Conservation (phyloP, 768 basidiomycete genomes). For the Wakefieldia striispora region DNA sequence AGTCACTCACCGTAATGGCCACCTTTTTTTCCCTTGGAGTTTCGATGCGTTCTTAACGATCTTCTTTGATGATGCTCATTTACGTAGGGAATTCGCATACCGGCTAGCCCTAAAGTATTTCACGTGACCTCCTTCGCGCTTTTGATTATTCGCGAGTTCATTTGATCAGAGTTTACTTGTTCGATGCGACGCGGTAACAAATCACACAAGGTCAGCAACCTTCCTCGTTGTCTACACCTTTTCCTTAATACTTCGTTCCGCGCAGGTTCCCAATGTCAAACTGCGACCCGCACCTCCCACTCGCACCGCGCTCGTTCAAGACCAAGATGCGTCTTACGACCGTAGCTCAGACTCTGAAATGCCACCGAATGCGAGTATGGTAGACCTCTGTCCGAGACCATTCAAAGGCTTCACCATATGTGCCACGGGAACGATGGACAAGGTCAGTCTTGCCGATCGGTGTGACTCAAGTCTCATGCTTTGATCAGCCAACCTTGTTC, state of each 20-base stretch:
- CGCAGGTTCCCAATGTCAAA: slow-evolving; percentile 79
- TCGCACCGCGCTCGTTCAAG: slow-evolving; percentile 12
- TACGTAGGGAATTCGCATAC: slow-evolving; percentile 17
- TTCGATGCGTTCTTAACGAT: too few species aligned
- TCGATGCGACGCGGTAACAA: slow-evolving; percentile 58
- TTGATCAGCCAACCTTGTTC: slow-evolving; percentile 62
- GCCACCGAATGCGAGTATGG: slow-evolving; percentile 42
- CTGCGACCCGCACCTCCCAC: slow-evolving; percentile 59
- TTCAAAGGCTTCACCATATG: slow-evolving; percentile 65
- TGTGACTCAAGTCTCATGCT: slow-evolving; percentile 2
- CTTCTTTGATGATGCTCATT: too few species aligned
- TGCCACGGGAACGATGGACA: slow-evolving; percentile 77
- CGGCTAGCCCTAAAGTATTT: slow-evolving; percentile 17
- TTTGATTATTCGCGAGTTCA: background rate
- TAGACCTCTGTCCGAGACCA: slow-evolving; percentile 60
- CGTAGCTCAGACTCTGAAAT: slow-evolving; percentile 50
- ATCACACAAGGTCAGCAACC: slow-evolving; percentile 53
- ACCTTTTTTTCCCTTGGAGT: too few species aligned
- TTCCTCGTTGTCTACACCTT: background rate
- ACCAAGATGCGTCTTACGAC: slow-evolving; percentile 32
- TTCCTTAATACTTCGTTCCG: background rate
- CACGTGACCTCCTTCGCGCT: slow-evolving; percentile 16
- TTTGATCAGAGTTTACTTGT: slow-evolving; percentile 7
- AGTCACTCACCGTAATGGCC: too few species aligned
- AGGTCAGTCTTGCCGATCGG: slow-evolving; percentile 45